Conservation (phyloP, 345 rosid genomes). For the Eucalyptus curtisii region DNA sequence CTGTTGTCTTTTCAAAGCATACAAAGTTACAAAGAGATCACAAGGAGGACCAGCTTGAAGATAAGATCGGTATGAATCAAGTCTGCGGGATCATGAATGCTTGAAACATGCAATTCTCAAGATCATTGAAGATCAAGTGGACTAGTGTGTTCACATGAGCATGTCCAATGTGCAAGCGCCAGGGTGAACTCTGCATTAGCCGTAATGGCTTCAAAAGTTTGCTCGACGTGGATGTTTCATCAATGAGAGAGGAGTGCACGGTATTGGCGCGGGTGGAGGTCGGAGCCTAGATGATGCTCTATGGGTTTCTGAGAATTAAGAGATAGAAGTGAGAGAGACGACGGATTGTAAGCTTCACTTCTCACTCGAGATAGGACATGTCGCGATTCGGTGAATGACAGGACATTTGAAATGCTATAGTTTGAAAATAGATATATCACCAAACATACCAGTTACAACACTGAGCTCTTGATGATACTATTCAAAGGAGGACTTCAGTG, state of each 20-base stretch:
- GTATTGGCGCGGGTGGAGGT: not conserved
- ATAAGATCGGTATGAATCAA: not conserved
- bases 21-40: not conserved
- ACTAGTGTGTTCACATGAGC: not conserved
- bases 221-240: not conserved
- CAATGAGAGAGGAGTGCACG: not conserved
- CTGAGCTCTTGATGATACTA: not conserved
- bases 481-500: not conserved
- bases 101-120: not conserved
- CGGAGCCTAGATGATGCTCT: not conserved
- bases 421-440: not conserved
- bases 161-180: not conserved
- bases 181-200: not conserved
- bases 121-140: not conserved
- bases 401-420: not conserved
- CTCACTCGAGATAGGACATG: not conserved
- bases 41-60: not conserved
- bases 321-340: not conserved
- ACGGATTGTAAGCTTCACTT: not conserved
- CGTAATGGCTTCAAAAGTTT: not conserved
- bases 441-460: not conserved
- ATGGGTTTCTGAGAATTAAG: not conserved
- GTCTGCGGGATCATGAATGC: not conserved
- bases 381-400: not conserved
- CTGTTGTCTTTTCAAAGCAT: not conserved